A percentile compares a stretch with the other conserved stretches of the same genome.
Evolutionary conservation across 2,329 filamentous ascomycete genomes (phyloP).

Genomic region (Calonectria hongkongensis): DNA sequence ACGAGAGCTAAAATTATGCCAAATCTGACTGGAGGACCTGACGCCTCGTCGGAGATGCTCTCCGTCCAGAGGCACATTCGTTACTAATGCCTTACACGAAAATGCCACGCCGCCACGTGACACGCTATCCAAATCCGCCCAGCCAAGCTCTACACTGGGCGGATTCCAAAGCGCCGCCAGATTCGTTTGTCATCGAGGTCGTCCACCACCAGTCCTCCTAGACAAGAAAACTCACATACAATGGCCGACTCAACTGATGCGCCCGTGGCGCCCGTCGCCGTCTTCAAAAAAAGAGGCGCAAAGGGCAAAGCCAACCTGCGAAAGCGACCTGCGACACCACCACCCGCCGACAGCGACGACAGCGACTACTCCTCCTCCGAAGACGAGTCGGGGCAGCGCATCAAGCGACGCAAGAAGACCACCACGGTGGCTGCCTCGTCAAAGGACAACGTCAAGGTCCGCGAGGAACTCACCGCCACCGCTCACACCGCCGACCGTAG

Average conservation of each 20-base stretch:
- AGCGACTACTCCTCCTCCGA: conserved; percentile 83
- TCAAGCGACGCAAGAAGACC: conserved; percentile 86
- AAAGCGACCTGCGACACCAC: conserved; percentile 87
- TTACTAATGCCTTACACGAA: neutral
- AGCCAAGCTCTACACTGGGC: neutral
- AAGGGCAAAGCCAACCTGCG: conserved; percentile 86
- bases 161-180: neutral
- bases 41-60: too few species aligned
- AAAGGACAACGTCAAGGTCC: conserved; percentile 62
- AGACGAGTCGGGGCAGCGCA: conserved; percentile 83
- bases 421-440: conserved; percentile 80
- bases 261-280: conserved; percentile 71
- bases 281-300: conserved; percentile 90
- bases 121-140: neutral
- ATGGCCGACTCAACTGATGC: conserved; percentile 49
- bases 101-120: conserved; percentile 2
- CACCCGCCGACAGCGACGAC: conserved; percentile 78
- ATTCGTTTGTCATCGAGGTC: neutral
- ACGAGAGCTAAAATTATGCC: too few species aligned
- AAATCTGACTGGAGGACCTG: too few species aligned
- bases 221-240: conserved; percentile 20
- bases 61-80: too few species aligned
- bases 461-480: conserved; percentile 68
- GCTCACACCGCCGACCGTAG: conserved; percentile 77
- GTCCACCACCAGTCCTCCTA: neutral